Conservation (phyloP, 345 rosid species). For the Barbarea vulgaris region DNA sequence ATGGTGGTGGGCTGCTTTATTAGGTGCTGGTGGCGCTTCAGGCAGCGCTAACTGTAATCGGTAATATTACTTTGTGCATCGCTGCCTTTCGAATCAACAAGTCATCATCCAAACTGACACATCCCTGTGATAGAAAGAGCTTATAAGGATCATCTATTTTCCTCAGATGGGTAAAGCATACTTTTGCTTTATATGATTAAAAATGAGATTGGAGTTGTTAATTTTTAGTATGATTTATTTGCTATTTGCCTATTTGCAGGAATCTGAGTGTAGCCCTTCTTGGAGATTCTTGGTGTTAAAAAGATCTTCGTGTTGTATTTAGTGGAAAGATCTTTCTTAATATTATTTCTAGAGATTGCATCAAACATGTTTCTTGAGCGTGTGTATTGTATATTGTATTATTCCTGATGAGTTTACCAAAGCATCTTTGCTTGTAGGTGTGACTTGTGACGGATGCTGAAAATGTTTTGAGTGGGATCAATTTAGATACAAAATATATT, state of each 20-base stretch:
- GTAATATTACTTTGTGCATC: conserved; percentile 77
- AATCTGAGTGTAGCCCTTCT: conserved; percentile 7
- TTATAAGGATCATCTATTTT: not conserved
- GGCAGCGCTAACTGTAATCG: conserved; percentile 78
- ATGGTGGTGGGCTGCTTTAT: conserved; percentile 12
- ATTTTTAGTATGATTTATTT: not conserved
- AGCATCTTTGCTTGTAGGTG: not conserved
- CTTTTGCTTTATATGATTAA: not conserved
- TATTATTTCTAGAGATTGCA: conserved; percentile 1
- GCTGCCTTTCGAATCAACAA: conserved; percentile 84
- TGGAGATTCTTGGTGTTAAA: conserved; percentile 18
- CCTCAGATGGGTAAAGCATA: not conserved
- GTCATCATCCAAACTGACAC: conserved; percentile 39
- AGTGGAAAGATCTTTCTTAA: not conserved
- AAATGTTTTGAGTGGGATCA: no score
- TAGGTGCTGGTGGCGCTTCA: conserved; percentile 85
- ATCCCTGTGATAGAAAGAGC: conserved; percentile 10
- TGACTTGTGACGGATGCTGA: no score
- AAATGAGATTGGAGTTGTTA: not conserved
- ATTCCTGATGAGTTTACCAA: not conserved
- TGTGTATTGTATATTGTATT: not conserved
- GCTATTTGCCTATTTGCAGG: conserved; percentile 12
- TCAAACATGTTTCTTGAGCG: not conserved
- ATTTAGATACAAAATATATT: no score
- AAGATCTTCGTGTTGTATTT: conserved; percentile 16